Percentiles rank a stretch among this genome's conserved stretches.
Conservation (phyloP, 257 asterid species). For the Solanum etuberosum region DNA sequence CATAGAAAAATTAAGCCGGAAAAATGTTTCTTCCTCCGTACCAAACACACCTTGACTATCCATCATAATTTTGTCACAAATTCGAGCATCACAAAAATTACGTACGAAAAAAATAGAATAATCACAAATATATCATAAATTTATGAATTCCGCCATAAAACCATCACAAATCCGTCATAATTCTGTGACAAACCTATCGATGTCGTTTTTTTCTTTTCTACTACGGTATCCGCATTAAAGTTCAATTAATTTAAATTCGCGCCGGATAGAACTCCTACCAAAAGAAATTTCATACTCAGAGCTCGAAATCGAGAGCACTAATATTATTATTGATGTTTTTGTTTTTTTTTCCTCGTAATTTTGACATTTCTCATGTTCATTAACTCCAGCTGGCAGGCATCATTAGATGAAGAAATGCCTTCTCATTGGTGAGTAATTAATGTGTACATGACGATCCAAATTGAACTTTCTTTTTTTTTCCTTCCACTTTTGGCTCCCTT, state of each 20-base stretch:
- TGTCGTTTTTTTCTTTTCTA: neutral
- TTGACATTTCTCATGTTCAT: neutral
- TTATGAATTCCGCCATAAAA: neutral
- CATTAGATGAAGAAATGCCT: slow-evolving; percentile 40
- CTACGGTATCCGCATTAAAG: too few species aligned
- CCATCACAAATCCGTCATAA: neutral
- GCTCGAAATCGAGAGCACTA: neutral
- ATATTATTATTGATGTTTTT: neutral
- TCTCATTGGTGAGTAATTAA: slow-evolving; percentile 39
- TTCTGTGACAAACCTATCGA: neutral
- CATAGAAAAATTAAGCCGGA: neutral
- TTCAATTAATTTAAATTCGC: too few species aligned
- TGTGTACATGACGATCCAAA: neutral
- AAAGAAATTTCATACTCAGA: too few species aligned
- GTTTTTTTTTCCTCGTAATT: neutral
- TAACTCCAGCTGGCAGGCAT: slow-evolving; percentile 43
- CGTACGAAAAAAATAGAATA: neutral
- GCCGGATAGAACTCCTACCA: neutral
- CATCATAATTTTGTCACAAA: neutral
- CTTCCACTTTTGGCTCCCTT: too few species aligned
- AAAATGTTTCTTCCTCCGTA: neutral
- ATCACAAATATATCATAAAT: neutral
- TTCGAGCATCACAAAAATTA: neutral
- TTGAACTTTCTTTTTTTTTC: neutral
- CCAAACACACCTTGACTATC: neutral